These are phyloP conservation scores for Lithohypha guttulata DNA, from an alignment of 2,329 filamentous ascomycete species.

Conservation along the genomic window DNA sequence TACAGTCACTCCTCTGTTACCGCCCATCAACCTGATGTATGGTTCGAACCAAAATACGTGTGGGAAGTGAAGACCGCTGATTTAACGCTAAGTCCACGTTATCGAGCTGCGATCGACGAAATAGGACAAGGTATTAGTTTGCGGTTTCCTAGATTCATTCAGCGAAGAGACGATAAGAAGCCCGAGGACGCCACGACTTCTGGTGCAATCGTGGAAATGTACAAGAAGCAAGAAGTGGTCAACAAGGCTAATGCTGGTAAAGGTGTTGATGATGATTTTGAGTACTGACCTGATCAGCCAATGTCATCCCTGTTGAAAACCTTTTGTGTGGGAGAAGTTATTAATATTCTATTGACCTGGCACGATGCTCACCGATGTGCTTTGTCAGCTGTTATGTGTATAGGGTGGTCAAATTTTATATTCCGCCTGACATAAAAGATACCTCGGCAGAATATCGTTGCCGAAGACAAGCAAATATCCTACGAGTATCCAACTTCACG, in stretches of 20 bases:
- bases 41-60: constrained; percentile 89
- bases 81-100: constrained; percentile 80
- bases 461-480: no score
- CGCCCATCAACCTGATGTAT: constrained; percentile 94
- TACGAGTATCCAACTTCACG: no score
- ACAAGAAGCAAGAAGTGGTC: constrained; percentile 85
- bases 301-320: no score
- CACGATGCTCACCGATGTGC: no score
- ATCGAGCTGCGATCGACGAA: constrained; percentile 80
- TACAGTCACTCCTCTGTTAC: constrained; percentile 74
- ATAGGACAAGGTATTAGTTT: constrained; percentile 76
- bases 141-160: constrained; percentile 87
- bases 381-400: no score
- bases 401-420: no score
- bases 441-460: no score
- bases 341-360: no score
- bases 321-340: no score
- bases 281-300: constrained; percentile 54
- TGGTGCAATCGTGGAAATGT: constrained; percentile 90
- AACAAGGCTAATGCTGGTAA: constrained; percentile 74
- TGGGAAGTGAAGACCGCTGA: constrained; percentile 99
- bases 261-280: constrained; percentile 80
- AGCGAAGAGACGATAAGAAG: constrained; percentile 89
- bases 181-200: constrained; percentile 77
- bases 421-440: no score